Base-by-base conservation (phyloP, 257 asterid genomes). In the Eucommia ulmoides region DNA sequence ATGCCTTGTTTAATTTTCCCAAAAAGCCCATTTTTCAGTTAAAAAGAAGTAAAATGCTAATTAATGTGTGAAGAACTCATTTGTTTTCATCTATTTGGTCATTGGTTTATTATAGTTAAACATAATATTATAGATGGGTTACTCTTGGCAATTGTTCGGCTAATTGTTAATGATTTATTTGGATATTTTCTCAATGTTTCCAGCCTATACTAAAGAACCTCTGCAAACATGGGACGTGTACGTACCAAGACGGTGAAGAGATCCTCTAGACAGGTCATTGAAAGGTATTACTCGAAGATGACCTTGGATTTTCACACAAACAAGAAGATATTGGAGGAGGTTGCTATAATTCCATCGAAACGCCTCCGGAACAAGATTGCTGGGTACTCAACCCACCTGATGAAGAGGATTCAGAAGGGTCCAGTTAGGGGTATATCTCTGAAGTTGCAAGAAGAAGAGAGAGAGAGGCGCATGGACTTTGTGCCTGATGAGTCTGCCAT, bases 401-500 rank as follows among this genome's bases (percentile, higher is more conserved):
- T 71, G 78, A 71, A 67, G 65, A 52, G 71, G 41, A 71, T 71
- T 44, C 74, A 71, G 38, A 71, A 71, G 53, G 78, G 78, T 17
- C 49, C 71, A 4, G 78, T 71, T 19, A 50, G 74, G 1, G 74
- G 78, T 21, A 71, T 71, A 55, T 66, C 78, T 11, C 67, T 71
- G 10, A 71, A 71, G 26, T 59, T 71, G 54, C 74, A 71, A 53
- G 74, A 71, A 41, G 78, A 71, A 52, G 74, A 66, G 46, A 65
- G 74, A 15, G 78, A 71, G 71, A 64, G 74, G 54, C 78, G 74
- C 16, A 59, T 71, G 79, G 79, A 75, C n/a, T n/a, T n/a, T n/a
- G n/a, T n/a, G n/a, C n/a, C n/a, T n/a, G n/a, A n/a, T n/a, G n/a
- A n/a, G n/a, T 75, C 79, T 44, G 79, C 82, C 51, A 75, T 75